Evolutionary conservation across 208 protist species (phyloP).

Genomic region (Wallacemonas sp.): DNA sequence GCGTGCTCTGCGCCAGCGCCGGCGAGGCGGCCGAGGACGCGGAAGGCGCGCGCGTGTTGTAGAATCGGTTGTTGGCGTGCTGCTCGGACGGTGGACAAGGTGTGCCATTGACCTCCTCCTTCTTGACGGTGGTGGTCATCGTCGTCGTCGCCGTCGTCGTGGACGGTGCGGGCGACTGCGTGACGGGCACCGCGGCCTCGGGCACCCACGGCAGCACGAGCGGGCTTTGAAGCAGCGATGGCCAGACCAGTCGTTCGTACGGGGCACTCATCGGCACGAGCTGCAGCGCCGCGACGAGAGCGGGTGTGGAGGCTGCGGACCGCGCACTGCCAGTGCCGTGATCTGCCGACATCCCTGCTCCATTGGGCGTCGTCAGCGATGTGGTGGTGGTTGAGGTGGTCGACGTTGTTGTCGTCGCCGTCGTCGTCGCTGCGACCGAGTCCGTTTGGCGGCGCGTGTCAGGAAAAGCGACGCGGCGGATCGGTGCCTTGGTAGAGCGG

Average conservation of each 20-base stretch:
- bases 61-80: neutral
- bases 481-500: conserved; percentile 43
- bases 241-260: conserved; percentile 65
- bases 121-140: neutral
- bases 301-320: neutral
- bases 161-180: no score
- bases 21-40: neutral
- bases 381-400: neutral
- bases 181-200: conserved; percentile 9
- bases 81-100: neutral
- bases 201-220: conserved; percentile 37
- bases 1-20: conserved; percentile 17
- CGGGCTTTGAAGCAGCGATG: conserved; percentile 60
- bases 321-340: no score
- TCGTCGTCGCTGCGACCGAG: neutral
- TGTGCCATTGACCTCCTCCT: neutral
- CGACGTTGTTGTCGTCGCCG: neutral
- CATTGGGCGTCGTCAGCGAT: conserved; percentile 19
- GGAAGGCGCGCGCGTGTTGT: neutral
- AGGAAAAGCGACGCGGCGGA: conserved; percentile 51
- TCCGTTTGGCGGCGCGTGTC: conserved; percentile 17
- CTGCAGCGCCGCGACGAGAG: conserved; percentile 24
- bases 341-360: no score
- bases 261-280: conserved; percentile 38
- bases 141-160: no score